Conservation (phyloP, 2,329 filamentous ascomycete genomes). For the Verticillium nonalfalfae region DNA sequence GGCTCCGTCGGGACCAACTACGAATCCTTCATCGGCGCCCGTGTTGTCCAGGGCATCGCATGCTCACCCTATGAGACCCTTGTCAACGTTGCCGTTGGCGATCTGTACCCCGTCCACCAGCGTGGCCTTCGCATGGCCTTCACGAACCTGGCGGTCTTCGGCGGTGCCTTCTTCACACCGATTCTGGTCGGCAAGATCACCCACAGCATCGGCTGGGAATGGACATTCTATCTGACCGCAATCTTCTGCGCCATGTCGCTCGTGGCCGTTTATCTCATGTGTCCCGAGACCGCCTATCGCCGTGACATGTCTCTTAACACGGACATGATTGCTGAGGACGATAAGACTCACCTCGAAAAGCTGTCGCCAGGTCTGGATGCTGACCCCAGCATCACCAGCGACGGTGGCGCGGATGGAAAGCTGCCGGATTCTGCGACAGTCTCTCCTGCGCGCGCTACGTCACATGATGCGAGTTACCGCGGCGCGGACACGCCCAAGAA, state of each 20-base stretch:
- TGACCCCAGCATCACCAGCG: background rate
- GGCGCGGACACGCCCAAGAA: slow-evolving; percentile 35
- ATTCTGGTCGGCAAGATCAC: slow-evolving; percentile 90
- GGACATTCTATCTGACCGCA: slow-evolving; percentile 82
- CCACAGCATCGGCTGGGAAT: slow-evolving; percentile 67
- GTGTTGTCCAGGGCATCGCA: slow-evolving; percentile 80
- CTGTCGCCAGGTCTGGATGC: background rate
- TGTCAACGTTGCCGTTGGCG: slow-evolving; percentile 82
- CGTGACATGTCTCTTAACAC: slow-evolving; percentile 63
- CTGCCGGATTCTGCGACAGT: background rate
- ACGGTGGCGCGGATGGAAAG: slow-evolving; percentile 1
- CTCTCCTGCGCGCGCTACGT: background rate
- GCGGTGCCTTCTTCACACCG: slow-evolving; percentile 62
- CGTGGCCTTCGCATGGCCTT: slow-evolving; percentile 84
- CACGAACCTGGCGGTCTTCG: slow-evolving; percentile 51
- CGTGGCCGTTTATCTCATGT: slow-evolving; percentile 67
- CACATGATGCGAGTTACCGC: slow-evolving; percentile 7
- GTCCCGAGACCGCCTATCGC: slow-evolving; percentile 72
- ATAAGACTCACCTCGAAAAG: background rate
- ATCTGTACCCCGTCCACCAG: slow-evolving; percentile 84
- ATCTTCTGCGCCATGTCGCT: slow-evolving; percentile 72
- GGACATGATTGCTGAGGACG: slow-evolving; percentile 46
- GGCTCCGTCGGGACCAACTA: slow-evolving; percentile 64
- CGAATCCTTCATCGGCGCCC: slow-evolving; percentile 65
- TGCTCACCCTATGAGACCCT: slow-evolving; percentile 85